Conservation (phyloP, 2,329 filamentous ascomycete species). For the Apiospora phragmitis region DNA sequence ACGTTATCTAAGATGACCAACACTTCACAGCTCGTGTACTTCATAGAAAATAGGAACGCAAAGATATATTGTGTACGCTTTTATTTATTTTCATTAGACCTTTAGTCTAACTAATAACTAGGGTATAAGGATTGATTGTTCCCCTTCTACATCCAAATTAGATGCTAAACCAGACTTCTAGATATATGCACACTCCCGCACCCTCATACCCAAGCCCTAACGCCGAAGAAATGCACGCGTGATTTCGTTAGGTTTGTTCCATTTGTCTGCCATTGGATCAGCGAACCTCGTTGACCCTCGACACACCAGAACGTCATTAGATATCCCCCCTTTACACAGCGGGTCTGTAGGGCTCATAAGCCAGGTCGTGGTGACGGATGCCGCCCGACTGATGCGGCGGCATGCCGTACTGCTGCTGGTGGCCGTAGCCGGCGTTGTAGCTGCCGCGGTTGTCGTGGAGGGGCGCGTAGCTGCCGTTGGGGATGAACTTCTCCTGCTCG, state of each 20-base stretch:
- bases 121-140: not conserved
- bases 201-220: not conserved
- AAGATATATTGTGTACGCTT: not conserved
- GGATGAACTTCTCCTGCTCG: conserved; percentile 55
- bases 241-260: not conserved
- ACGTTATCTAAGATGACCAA: not conserved
- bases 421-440: conserved; percentile 15
- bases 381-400: conserved; percentile 42
- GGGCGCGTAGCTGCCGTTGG: conserved; percentile 46
- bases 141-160: not conserved
- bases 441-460: conserved; percentile 37
- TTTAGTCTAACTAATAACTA: not conserved
- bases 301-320: not conserved
- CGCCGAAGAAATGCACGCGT: conserved; percentile 5
- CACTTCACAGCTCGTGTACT: not conserved
- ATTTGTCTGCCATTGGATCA: not conserved
- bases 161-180: not conserved
- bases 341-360: conserved; percentile 60
- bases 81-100: not conserved
- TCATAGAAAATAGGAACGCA: not conserved
- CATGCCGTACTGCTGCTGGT: conserved; percentile 38
- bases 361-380: conserved; percentile 50
- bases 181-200: not conserved
- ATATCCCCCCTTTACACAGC: not conserved
- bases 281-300: not conserved